Evolutionary conservation across 371 early-diverging fungal genomes (phyloP).

Genomic region (Paraphysoderma sedebokerense): DNA sequence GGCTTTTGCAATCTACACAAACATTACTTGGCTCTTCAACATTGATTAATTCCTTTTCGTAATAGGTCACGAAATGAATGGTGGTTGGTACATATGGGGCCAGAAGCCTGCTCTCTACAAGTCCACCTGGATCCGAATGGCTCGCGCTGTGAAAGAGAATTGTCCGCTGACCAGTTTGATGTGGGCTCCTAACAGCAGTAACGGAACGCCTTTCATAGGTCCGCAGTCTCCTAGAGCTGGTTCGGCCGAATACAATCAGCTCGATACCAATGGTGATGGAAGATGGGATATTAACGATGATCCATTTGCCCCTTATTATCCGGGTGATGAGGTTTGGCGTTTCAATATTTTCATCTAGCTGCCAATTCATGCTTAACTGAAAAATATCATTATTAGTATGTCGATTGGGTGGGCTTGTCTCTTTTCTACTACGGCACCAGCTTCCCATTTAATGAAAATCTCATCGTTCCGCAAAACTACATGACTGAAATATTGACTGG

Average conservation of each 20-base stretch:
- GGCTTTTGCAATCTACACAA: no score
- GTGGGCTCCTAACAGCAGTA: no score
- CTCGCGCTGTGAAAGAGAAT: no score
- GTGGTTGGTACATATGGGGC: no score
- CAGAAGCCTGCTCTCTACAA: no score
- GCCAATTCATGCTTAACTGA: not conserved
- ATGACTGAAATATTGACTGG: not conserved
- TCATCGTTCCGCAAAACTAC: not conserved
- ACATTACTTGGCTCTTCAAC: no score
- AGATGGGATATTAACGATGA: conserved; percentile 5
- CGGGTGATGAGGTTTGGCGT: conserved; percentile 16
- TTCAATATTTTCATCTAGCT: not conserved
- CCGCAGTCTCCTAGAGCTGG: not conserved
- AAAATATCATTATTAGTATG: not conserved
- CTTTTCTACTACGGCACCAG: conserved; percentile 4
- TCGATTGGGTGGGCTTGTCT: conserved; percentile 27
- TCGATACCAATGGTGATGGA: conserved; percentile 12
- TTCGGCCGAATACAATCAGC: conserved; percentile 1
- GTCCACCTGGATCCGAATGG: no score
- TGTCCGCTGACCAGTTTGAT: no score
- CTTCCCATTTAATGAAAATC: not conserved
- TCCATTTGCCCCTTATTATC: conserved; percentile 12
- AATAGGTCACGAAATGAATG: no score
- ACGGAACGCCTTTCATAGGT: not conserved
- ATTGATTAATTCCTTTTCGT: no score